Conservation (phyloP, 1,284 basidiomycete species). For the Stygiomarasmius scandens region DNA sequence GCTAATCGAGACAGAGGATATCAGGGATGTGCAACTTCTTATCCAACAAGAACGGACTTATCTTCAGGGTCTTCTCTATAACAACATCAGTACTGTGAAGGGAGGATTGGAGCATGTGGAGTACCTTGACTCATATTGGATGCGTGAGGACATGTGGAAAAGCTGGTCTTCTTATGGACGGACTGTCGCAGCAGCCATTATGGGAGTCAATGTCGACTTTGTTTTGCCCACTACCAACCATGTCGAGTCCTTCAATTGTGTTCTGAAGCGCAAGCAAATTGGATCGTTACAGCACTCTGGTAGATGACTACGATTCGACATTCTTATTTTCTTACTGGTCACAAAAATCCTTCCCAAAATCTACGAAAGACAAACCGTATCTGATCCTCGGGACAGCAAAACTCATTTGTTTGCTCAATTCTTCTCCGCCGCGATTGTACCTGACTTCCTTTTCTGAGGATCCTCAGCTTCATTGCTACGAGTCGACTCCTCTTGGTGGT, state of each 20-base stretch:
- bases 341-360: constrained; percentile 28
- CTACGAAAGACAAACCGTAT: too few relatives aligned
- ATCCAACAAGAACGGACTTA: constrained; percentile 25
- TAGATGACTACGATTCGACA: too few relatives aligned
- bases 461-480: too few relatives aligned
- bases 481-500: too few relatives aligned
- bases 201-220: constrained; percentile 22
- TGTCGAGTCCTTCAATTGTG: constrained; percentile 41
- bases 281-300: constrained; percentile 27
- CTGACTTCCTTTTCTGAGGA: too few relatives aligned
- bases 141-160: constrained; percentile 15
- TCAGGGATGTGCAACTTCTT: too few relatives aligned
- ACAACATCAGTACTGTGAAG: not conserved
- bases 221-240: constrained; percentile 42
- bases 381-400: too few relatives aligned
- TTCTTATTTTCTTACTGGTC: constrained; percentile 29
- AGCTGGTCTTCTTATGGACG: constrained; percentile 19
- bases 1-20: too few relatives aligned
- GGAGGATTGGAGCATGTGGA: constrained; percentile 4
- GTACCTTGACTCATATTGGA: constrained; percentile 17
- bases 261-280: constrained; percentile 36
- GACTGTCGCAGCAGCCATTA: constrained; percentile 4
- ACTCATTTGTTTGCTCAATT: too few relatives aligned
- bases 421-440: too few relatives aligned
- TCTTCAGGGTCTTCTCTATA: not conserved